phyloP scores from a whole-genome alignment of 768 basidiomycete species.

The Russula sp. region DNA sequence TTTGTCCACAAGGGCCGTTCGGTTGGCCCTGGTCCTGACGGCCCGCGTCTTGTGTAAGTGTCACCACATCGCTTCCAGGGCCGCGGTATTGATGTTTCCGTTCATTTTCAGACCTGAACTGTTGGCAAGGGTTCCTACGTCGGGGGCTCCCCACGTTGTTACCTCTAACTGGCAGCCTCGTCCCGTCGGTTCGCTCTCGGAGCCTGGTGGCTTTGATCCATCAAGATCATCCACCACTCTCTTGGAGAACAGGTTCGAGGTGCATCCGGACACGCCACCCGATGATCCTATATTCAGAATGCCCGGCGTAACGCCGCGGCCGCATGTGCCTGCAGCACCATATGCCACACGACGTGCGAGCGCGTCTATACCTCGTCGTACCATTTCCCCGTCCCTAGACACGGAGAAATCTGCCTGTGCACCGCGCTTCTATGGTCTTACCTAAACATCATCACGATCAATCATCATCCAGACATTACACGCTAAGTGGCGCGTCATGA shows the following conservation, averaged over 20 bases:
- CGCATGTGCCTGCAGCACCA: not conserved
- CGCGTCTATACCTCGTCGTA: no score
- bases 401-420: not conserved
- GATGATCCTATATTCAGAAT: conserved; percentile 48
- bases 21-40: conserved; percentile 43
- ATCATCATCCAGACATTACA: no score
- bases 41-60: conserved; percentile 43
- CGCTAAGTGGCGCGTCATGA: no score
- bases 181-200: conserved; percentile 49
- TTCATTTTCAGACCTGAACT: conserved; percentile 50
- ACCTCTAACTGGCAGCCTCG: conserved; percentile 52
- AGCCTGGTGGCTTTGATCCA: conserved; percentile 72
- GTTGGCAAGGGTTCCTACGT: conserved; percentile 70
- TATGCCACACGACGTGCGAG: not conserved
- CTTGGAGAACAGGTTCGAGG: conserved; percentile 78
- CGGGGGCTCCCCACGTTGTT: conserved; percentile 69
- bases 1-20: conserved; percentile 81
- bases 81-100: conserved; percentile 27
- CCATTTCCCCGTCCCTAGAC: no score
- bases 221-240: conserved; percentile 76
- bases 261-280: conserved; percentile 77
- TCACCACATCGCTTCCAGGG: conserved; percentile 16
- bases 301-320: not conserved
- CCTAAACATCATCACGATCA: no score
- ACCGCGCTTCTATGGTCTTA: no score